Evolutionary conservation across 2,329 filamentous ascomycete genomes (phyloP).

Genomic region (Colletotrichum chrysophilum): DNA sequence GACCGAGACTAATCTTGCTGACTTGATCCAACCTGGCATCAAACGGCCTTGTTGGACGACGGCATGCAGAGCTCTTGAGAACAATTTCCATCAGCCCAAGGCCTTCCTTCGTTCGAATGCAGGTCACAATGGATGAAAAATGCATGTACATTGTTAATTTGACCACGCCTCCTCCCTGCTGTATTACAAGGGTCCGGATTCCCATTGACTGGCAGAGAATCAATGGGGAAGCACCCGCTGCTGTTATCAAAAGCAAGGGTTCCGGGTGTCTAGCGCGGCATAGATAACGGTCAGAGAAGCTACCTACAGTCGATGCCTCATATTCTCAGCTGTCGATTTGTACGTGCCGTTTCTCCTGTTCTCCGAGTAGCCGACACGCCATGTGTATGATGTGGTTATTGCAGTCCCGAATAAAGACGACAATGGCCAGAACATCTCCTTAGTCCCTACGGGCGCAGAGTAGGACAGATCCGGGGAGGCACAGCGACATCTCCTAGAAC

Average conservation of each 20-base stretch:
- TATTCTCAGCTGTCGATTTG: not conserved
- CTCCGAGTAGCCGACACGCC: not conserved
- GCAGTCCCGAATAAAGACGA: not conserved
- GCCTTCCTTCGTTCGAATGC: not conserved
- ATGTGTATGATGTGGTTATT: not conserved
- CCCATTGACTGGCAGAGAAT: not conserved
- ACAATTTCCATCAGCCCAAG: not conserved
- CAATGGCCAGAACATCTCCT: not conserved
- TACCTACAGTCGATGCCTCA: not conserved
- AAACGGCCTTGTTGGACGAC: not conserved
- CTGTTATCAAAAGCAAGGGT: not conserved
- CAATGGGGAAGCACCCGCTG: not conserved
- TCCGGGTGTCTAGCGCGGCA: not conserved
- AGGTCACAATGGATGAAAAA: not conserved
- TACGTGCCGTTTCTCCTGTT: not conserved
- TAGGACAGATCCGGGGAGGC: not conserved
- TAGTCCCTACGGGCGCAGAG: not conserved
- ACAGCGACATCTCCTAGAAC: not conserved
- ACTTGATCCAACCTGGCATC: not conserved
- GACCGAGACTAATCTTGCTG: not conserved
- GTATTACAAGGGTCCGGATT: not conserved
- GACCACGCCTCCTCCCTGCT: not conserved
- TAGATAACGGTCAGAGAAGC: conserved; percentile 3
- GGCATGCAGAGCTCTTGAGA: not conserved
- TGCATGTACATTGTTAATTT: not conserved